Evolutionary conservation across 2,329 filamentous ascomycete genomes (phyloP), one percentile per base, ranked within the genome.

Genomic region (Didymosphaeria variabile): DNA sequence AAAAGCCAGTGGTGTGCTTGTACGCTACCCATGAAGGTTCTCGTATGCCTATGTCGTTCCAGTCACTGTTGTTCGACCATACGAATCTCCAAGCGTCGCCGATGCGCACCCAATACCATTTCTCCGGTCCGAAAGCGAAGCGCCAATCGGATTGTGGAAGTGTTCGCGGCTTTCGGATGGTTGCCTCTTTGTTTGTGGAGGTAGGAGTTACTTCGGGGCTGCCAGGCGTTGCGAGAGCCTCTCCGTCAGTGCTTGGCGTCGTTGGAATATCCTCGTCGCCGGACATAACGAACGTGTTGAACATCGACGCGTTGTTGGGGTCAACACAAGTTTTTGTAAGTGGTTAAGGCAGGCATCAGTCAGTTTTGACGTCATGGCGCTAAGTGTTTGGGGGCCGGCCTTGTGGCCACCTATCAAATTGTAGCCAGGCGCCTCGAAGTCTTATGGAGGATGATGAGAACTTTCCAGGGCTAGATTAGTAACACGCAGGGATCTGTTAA

Each of bases 1-100:
- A 36, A 7, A 57, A 57, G 12, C 55, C 55, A 19, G 45, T 57
- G 15, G 19, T 42, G 23, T 57, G 55, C 44, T 50, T 57, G 12
- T 50, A 57, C n/a, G 34, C 55, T 13, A 31, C 45, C 55, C 44
- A 57, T 23, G 31, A 29, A 4, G 55, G 31, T 23, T 50, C 31
- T 15, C n/a, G 19, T 19, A 57, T 50, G 31, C 32, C 3, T n/a
- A 57, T 32, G 21, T 38, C 34, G 32, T 17, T 13, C 55, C 55
- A 57, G 31, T 42, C 55, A 15, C 32, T 31, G 5, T 7, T 26
- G 31, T 15, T 36, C 17, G 55, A 50, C 13, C 32, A 19, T 8
- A 50, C 45, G 29, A 44, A 42, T 29, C 21, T 29, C 51, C 36
- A 53, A n/a, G 17, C 12, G 13, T 6, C 10, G 21, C 53, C 53